These are phyloP conservation scores for Dothiorella sarmentorum DNA, from an alignment of 2,329 filamentous ascomycete genomes.

Conservation along the genomic window DNA sequence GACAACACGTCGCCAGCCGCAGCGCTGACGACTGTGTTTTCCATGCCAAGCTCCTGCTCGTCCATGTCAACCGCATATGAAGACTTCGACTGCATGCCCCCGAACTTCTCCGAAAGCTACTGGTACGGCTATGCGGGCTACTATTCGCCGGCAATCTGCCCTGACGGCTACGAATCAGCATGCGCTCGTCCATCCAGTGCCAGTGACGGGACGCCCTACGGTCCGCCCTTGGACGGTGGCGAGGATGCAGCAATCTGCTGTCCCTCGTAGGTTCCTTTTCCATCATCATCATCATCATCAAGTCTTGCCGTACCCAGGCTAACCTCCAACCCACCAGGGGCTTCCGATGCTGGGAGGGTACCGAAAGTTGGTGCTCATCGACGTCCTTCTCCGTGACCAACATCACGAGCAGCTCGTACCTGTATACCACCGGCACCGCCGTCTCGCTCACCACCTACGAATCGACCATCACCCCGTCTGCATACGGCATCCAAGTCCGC, in stretches of 20 bases:
- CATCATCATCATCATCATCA: no score
- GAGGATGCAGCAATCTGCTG: background rate
- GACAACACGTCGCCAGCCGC: background rate
- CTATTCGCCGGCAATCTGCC: background rate
- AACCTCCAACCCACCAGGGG: background rate
- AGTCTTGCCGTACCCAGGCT: background rate
- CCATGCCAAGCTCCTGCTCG: background rate
- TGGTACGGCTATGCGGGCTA: background rate
- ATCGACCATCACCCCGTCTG: background rate
- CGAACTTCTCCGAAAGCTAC: background rate
- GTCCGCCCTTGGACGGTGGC: background rate
- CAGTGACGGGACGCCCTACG: background rate
- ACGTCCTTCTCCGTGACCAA: background rate
- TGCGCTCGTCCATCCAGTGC: background rate
- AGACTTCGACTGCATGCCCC: background rate
- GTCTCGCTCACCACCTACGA: no score
- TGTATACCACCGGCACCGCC: background rate
- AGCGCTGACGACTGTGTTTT: background rate
- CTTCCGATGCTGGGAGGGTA: background rate
- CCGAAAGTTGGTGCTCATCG: background rate
- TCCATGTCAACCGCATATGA: background rate
- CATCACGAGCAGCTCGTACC: background rate
- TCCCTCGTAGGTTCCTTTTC: background rate
- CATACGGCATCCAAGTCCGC: background rate
- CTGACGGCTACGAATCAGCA: background rate